phyloP scores from a whole-genome alignment of 768 basidiomycete species.

The Mycena kentingensis region DNA sequence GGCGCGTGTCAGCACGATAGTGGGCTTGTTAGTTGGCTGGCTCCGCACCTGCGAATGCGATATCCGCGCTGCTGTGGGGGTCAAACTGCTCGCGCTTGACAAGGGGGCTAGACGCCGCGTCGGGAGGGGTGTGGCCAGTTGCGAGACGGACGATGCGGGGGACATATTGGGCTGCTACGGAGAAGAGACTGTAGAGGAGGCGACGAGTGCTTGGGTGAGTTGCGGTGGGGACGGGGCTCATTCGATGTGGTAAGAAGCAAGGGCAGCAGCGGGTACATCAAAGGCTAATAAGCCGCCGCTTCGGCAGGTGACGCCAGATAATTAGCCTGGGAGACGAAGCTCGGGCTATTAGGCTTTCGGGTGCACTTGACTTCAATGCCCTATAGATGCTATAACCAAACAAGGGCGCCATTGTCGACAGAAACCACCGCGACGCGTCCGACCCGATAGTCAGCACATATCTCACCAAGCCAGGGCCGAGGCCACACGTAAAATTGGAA shows the following conservation, averaged over 20 bases:
- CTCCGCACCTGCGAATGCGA: slow-evolving; percentile 36
- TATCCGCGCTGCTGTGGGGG: slow-evolving; percentile 33
- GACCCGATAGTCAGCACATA: too few relatives aligned
- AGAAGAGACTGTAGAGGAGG: slow-evolving; percentile 45
- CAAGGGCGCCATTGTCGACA: too few relatives aligned
- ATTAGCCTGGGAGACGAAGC: neutral
- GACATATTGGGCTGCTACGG: slow-evolving; percentile 38
- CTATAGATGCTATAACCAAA: too few relatives aligned
- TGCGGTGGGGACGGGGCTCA: slow-evolving; percentile 38
- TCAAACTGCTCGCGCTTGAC: slow-evolving; percentile 34
- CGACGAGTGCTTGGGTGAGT: slow-evolving; percentile 41
- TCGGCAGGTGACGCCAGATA: neutral
- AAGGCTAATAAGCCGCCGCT: neutral
- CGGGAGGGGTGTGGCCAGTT: slow-evolving; percentile 10
- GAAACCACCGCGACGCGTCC: too few relatives aligned
- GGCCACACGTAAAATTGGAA: too few relatives aligned
- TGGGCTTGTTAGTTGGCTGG: neutral
- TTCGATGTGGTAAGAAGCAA: slow-evolving; percentile 31
- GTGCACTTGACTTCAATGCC: too few relatives aligned
- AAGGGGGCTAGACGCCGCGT: slow-evolving; percentile 13
- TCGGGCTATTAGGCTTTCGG: too few relatives aligned
- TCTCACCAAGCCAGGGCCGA: too few relatives aligned
- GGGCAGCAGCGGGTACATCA: too few relatives aligned
- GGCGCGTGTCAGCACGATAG: slow-evolving; percentile 1
- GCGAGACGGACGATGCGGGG: slow-evolving; percentile 38